phyloP scores from a whole-genome alignment of 805 yeast genomes.

The Jamesozyma gamospora region DNA sequence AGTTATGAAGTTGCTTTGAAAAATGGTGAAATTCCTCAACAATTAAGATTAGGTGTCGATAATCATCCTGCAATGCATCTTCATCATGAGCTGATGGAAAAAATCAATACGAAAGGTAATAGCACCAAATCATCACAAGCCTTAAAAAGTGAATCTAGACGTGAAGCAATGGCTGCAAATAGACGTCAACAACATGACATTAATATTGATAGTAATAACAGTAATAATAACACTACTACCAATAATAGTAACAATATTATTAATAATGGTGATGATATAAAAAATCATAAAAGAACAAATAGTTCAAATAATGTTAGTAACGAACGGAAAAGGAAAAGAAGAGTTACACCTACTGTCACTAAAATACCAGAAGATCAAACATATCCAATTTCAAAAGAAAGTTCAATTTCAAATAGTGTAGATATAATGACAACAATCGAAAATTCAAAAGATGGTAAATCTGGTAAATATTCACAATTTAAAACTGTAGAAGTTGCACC shows the following conservation, averaged over 20 bases:
- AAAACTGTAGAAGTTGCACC: too few relatives aligned
- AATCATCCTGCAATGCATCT: conserved; percentile 81
- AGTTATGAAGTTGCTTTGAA: conserved; percentile 66
- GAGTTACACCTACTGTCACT: not conserved
- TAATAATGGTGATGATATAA: too few relatives aligned
- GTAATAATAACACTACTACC: too few relatives aligned
- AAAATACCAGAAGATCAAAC: too few relatives aligned
- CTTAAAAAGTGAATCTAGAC: conserved; percentile 71
- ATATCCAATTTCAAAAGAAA: too few relatives aligned
- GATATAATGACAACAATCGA: too few relatives aligned
- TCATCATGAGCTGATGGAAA: conserved; percentile 30
- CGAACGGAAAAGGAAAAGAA: not conserved
- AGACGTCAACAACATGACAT: conserved; percentile 21
- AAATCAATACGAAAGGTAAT: conserved; percentile 17
- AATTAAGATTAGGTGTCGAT: conserved; percentile 63
- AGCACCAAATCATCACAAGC: conserved; percentile 50
- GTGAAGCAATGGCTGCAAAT: conserved; percentile 89
- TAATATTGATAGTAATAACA: too few relatives aligned
- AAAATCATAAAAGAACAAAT: not conserved
- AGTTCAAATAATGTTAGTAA: not conserved
- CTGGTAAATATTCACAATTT: too few relatives aligned
- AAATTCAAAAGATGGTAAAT: too few relatives aligned
- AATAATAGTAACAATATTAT: too few relatives aligned
- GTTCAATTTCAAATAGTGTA: too few relatives aligned
- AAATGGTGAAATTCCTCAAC: conserved; percentile 70